Percentiles rank a stretch among this genome's conserved stretches.
Conservation (phyloP, 257 asterid species). For the Salvia miltiorrhiza region DNA sequence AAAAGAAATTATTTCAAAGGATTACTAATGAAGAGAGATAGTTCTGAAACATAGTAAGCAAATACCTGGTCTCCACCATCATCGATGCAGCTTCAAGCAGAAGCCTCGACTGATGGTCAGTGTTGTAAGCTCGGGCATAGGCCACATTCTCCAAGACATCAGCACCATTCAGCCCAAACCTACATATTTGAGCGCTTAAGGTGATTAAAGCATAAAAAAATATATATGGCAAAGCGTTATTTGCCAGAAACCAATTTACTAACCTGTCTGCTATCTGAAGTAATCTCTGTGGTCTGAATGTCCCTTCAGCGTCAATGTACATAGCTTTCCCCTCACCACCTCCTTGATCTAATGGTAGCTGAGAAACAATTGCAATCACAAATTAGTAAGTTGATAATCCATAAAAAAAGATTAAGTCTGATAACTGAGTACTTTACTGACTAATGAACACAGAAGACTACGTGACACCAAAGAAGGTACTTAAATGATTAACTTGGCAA, state of each 20-base stretch:
- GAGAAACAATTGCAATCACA: constrained; percentile 16
- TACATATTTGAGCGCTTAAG: constrained; percentile 22
- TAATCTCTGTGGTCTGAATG: constrained; percentile 96
- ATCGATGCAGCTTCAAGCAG: constrained; percentile 96
- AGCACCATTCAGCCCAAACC: constrained; percentile 91
- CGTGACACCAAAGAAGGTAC: not conserved
- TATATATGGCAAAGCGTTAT: not conserved
- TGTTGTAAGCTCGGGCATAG: constrained; percentile 96
- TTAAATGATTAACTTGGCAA: not conserved
- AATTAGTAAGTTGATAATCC: not conserved
- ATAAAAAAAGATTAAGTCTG: not conserved
- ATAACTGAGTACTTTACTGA: not conserved
- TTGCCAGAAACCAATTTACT: constrained; percentile 12
- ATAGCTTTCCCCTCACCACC: constrained; percentile 99
- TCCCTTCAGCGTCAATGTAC: constrained; percentile 98
- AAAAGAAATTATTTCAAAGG: not conserved
- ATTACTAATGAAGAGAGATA: not conserved
- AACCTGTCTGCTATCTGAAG: constrained; percentile 95
- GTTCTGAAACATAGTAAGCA: not conserved
- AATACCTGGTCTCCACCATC: constrained; percentile 95
- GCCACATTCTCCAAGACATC: constrained; percentile 98
- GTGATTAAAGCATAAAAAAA: constrained; percentile 5
- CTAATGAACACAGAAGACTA: not conserved
- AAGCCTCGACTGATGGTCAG: constrained; percentile 97
- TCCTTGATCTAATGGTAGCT: constrained; percentile 97